Evolutionary conservation across 495 filamentous ascomycete species (phyloP), one percentile per base, ranked within the genome.

Genomic region (Trypethelium eluteriae): DNA sequence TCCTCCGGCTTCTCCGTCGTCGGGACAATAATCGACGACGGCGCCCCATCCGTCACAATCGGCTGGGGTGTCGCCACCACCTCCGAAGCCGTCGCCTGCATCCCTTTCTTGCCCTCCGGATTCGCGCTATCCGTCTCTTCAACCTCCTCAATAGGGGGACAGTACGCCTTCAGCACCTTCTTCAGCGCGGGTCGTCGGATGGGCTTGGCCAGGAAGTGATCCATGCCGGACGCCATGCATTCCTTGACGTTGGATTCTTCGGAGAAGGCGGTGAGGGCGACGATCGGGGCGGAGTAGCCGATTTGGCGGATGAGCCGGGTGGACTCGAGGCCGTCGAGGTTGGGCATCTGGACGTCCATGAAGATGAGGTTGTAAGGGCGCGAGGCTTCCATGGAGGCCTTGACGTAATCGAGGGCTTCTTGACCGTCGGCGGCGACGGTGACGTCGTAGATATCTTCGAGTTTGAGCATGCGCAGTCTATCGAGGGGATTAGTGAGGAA

Each of bases 341-440:
- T 93, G 18, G 93, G 93, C 93, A 97, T 97, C 81, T 93, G 81
- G 35, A 96, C 89, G 75, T 96, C 92, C 92, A 96, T 96, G 74
- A 96, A 93, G 57, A 96, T 94, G 14, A 96, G 78, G 69, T 93
- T 86, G 73, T 92, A 96, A 38, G 82, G 82, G 56, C 82, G 80
- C 64, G 84, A 81, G 38, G 84, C 81, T 41, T 88, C 85, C 89
- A 96, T 92, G 68, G 84, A 88, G 14, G 85, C 84, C 72, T 91
- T 91, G 50, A 97, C 93, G 7, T 87, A 81, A 57, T 96, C 91
- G 64, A 89, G 88, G 7, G 93, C 93, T 70, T 96, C 92, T 72
- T 93, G 91, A 3, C 93, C 93, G 75, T 97, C 91, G 56, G 76
- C 74, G 4, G 77, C 77, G 56, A 79, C 72, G 2, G 75, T 78